A percentile compares a stretch with the other conserved stretches of the same genome.
Evolutionary conservation across 208 protist genomes (phyloP).

Genomic region (Acanthamoeba healyi): DNA sequence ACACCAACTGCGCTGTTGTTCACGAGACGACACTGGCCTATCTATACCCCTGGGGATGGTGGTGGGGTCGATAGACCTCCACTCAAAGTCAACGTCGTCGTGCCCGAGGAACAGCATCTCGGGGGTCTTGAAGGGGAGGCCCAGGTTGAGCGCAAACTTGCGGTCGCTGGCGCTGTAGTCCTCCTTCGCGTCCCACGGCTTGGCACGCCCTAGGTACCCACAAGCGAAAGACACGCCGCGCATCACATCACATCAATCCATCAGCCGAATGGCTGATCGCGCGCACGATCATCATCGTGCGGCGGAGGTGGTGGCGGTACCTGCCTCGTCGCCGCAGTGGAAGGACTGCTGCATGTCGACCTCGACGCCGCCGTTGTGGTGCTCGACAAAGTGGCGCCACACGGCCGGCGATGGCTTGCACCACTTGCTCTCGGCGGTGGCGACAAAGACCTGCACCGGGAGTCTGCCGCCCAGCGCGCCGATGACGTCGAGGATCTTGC

Average conservation of each 20-base stretch:
- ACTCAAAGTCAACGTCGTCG: not conserved
- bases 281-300: no score
- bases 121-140: constrained; percentile 22
- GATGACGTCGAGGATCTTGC: constrained; percentile 52
- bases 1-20: no score
- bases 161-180: constrained; percentile 61
- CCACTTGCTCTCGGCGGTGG: constrained; percentile 58
- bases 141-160: constrained; percentile 74
- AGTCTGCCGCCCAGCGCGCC: constrained; percentile 28
- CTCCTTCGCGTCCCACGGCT: constrained; percentile 55
- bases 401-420: constrained; percentile 56
- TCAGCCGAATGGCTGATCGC: no score
- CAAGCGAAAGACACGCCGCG: not conserved
- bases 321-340: constrained; percentile 6
- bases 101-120: constrained; percentile 63
- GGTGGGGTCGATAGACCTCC: constrained; percentile 30
- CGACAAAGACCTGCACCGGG: constrained; percentile 66
- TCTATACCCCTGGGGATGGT: not conserved
- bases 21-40: not conserved
- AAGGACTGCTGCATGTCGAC: not conserved
- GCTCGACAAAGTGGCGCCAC: constrained; percentile 37
- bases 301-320: not conserved
- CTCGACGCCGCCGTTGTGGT: constrained; percentile 28
- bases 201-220: not conserved
- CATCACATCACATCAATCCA: not conserved